Percentiles rank a stretch among this genome's conserved stretches.
Evolutionary conservation across 169 alveolate genomes (phyloP).

Genomic region (Eimeria tenella): DNA sequence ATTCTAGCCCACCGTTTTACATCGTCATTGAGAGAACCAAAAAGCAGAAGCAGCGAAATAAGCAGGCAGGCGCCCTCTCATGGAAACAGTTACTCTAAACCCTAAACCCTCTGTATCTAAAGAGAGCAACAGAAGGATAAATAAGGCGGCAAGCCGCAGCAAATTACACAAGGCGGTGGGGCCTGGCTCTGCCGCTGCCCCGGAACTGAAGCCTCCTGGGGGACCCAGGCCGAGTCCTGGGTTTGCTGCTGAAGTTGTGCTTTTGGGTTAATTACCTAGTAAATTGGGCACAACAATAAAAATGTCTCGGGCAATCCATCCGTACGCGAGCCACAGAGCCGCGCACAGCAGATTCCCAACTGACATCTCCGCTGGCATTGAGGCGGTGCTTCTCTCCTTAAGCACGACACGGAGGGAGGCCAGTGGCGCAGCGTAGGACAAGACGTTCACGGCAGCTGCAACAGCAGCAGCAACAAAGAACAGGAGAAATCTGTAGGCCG

Average conservation of each 20-base stretch:
- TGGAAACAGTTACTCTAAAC: too few relatives aligned
- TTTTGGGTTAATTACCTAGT: neutral
- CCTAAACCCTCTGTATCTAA: too few relatives aligned
- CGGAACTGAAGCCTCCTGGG: too few relatives aligned
- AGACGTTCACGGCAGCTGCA: constrained; percentile 72
- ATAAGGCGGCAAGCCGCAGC: too few relatives aligned
- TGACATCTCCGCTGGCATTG: constrained; percentile 67
- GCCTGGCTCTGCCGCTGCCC: too few relatives aligned
- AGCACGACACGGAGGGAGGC: constrained; percentile 63
- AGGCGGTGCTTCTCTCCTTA: constrained; percentile 68
- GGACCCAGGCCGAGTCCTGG: too few relatives aligned
- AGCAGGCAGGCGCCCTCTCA: neutral
- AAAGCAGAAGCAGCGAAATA: neutral
- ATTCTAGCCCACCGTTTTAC: too few relatives aligned
- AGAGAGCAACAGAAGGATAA: too few relatives aligned
- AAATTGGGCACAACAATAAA: constrained; percentile 72
- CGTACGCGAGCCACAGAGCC: constrained; percentile 63
- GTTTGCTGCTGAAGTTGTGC: too few relatives aligned
- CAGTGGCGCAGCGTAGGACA: constrained; percentile 67
- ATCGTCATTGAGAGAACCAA: too few relatives aligned
- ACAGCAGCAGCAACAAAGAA: neutral
- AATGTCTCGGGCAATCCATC: constrained; percentile 54
- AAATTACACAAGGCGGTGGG: too few relatives aligned
- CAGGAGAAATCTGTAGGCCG: neutral
- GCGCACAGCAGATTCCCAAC: constrained; percentile 51